phyloP scores from a whole-genome alignment of 2,329 filamentous ascomycete species.

The Colletotrichum sp. region DNA sequence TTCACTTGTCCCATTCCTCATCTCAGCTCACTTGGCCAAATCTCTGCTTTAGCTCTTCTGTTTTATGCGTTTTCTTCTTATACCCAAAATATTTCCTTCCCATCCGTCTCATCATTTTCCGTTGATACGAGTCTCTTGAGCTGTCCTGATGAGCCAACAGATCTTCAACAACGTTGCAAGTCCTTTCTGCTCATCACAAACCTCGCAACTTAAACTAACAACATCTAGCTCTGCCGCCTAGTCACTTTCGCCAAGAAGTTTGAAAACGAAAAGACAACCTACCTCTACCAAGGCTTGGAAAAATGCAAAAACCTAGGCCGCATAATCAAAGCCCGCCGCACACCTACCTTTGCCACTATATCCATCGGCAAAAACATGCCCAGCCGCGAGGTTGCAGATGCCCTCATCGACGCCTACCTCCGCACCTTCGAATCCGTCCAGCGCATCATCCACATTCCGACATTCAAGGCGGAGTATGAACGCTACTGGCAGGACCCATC shows the following conservation, averaged over 20 bases:
- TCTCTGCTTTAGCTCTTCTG: too few relatives aligned
- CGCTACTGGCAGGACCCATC: constrained; percentile 50
- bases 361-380: constrained; percentile 46
- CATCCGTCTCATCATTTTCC: not conserved
- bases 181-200: not conserved
- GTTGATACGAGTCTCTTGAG: not conserved
- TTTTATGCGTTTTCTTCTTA: too few relatives aligned
- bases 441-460: constrained; percentile 62
- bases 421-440: constrained; percentile 61
- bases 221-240: constrained; percentile 26
- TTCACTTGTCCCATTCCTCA: too few relatives aligned
- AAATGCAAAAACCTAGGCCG: constrained; percentile 47
- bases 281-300: constrained; percentile 36
- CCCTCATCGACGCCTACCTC: constrained; percentile 58
- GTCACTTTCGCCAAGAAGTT: constrained; percentile 26
- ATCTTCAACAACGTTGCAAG: not conserved
- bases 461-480: constrained; percentile 60
- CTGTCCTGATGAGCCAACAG: not conserved
- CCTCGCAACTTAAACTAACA: not conserved
- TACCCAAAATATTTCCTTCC: not conserved
- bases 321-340: constrained; percentile 45
- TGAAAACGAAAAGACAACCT: constrained; percentile 29
- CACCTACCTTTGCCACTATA: constrained; percentile 34
- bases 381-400: constrained; percentile 46
- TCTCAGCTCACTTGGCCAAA: too few relatives aligned